Evolutionary conservation across 192 early-diverging fungal genomes (phyloP), one percentile per base, ranked within the genome.

Genomic region (Chytriomyces hyalinus): DNA sequence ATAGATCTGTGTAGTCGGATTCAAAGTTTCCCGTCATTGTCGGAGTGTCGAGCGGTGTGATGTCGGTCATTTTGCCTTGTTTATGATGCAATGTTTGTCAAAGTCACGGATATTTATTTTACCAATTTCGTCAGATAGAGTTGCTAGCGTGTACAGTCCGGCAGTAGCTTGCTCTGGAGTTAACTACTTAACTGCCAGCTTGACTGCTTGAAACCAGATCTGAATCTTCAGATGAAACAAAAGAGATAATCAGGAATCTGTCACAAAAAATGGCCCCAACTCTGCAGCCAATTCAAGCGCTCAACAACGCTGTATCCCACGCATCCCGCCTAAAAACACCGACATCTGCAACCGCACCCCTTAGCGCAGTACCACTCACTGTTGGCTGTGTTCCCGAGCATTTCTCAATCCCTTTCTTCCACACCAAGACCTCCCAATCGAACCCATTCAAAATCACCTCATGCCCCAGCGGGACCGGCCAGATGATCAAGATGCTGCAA

Each of bases 401-500:
- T 73, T 87, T 87, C 66, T 84, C 80, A 11, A 73, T 80, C n/a
- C 86, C 86, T n/a, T 49, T 87, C 47, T 83, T 81, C 74, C 79
- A 78, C 26, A 73, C 77, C 2, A 22, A 51, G 7, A 65, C 72
- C 28, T 10, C 70, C 8, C 13, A 9, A 8, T 49, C 57, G 4
- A 63, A 49, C 11, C 61, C 74, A 17, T 80, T 83, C 60, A 24
- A 86, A 22, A 70, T 87, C 66, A 62, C 80, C 69, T 79, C 43
- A 49, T 83, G 82, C 67, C 86, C 86, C 8, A 80, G 83, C 47
- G 84, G 84, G 11, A 81, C 84, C 26, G 79, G 82, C 9, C 49
- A 84, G 81, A 92, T 93, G 90, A 66, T 89, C 76, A 88, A 88
- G 83, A 88, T 86, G 83, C 87, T 97, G 46, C 82, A 85, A 57